Evolutionary conservation across 805 yeast genomes (phyloP).

Genomic region (Nematodospora valgi): DNA sequence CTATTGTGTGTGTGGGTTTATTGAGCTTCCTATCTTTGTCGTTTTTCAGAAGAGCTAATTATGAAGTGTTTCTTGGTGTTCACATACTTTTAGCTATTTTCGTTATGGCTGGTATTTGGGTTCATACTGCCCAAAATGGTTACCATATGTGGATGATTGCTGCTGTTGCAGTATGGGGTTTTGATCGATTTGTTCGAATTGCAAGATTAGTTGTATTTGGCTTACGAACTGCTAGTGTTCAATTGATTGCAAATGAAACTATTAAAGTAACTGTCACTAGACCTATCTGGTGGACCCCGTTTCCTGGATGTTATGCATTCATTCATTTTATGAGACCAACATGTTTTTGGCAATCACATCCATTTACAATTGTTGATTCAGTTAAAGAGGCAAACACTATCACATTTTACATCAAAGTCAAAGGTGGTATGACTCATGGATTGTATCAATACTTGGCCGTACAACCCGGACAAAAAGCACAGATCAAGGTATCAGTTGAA

Average conservation of each 20-base stretch:
- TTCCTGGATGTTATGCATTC: conserved; percentile 38
- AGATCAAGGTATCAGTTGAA: conserved; percentile 33
- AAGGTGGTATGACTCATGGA: conserved; percentile 51
- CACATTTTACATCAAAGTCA: conserved; percentile 48
- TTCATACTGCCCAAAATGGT: conserved; percentile 40
- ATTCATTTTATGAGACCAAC: conserved; percentile 38
- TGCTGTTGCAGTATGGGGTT: conserved; percentile 34
- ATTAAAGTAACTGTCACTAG: conserved; percentile 46
- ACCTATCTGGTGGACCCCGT: conserved; percentile 44
- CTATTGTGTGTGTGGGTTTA: conserved; percentile 30
- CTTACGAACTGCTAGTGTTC: conserved; percentile 28
- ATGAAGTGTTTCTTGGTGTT: conserved; percentile 45
- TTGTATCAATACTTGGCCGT: conserved; percentile 23
- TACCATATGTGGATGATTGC: conserved; percentile 23
- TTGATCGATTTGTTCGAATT: conserved; percentile 32
- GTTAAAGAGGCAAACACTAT: conserved; percentile 28
- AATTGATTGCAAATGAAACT: conserved; percentile 36
- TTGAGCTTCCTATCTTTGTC: conserved; percentile 49
- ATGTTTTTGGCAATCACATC: conserved; percentile 46
- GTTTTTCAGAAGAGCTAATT: conserved; percentile 47
- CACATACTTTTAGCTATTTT: conserved; percentile 33
- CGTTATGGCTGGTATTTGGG: conserved; percentile 54
- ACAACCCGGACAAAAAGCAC: conserved; percentile 25
- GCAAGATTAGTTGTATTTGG: conserved; percentile 32
- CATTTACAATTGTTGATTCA: conserved; percentile 35